Conservation (phyloP, 2,329 filamentous ascomycete genomes). For the Magnaporthales sp. region DNA sequence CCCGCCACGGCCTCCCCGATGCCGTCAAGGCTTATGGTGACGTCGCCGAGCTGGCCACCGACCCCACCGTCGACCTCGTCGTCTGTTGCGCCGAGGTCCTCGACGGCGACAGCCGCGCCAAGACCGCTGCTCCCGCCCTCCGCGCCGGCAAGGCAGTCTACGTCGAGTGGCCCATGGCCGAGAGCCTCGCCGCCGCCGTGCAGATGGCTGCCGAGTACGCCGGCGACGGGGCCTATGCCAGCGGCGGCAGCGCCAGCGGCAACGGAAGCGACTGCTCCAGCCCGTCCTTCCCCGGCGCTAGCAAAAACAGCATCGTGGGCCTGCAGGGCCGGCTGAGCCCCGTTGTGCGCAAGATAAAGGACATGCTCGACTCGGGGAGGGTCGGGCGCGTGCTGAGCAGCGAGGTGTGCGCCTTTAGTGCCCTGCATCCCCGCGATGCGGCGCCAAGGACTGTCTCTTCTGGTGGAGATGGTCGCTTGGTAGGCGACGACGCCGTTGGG, state of each 20-base stretch:
- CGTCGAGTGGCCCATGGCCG: conserved; percentile 50
- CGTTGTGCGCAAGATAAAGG: conserved; percentile 30
- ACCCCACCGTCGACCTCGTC: conserved; percentile 43
- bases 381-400: conserved; percentile 46
- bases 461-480: conserved; percentile 36
- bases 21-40: conserved; percentile 39
- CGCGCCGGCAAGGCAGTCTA: conserved; percentile 43
- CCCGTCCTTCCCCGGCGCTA: conserved; percentile 10
- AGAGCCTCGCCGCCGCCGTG: conserved; percentile 28
- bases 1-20: conserved; percentile 28
- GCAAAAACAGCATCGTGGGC: conserved; percentile 34
- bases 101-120: conserved; percentile 29
- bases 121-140: conserved; percentile 34
- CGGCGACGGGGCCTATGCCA: not conserved
- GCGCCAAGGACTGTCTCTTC: conserved; percentile 22
- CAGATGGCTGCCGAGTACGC: conserved; percentile 27
- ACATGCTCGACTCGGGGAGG: conserved; percentile 31
- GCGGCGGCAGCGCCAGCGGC: not conserved
- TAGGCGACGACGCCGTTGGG: conserved; percentile 35
- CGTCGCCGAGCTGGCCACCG: conserved; percentile 36
- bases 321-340: conserved; percentile 42
- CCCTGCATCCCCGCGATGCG: conserved; percentile 22
- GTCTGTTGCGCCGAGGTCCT: conserved; percentile 36
- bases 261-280: not conserved
- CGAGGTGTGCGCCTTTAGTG: conserved; percentile 31